Evolutionary conservation across 2,329 filamentous ascomycete genomes (phyloP), one percentile per base, ranked within the genome.

Genomic region (Ceratocystis harringtonii): DNA sequence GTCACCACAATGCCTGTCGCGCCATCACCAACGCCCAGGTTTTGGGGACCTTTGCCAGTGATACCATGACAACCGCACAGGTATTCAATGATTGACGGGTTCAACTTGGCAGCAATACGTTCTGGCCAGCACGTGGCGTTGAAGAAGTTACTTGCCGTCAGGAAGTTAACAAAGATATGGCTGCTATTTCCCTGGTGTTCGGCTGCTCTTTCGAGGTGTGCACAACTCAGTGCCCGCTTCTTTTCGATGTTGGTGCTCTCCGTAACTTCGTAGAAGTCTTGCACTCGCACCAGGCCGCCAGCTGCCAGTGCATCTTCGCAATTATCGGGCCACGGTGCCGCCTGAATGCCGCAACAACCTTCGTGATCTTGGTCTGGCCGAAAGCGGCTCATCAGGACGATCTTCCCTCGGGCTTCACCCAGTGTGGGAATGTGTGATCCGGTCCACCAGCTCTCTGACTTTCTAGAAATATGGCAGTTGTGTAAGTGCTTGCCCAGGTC

Each of bases 111-210:
- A 0, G 94, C 92, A 73, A 99, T 90, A 72, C 84, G 87, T 75
- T 96, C 92, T 0, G 94, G 94, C 94, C 94, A 99, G 75, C 91
- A 96, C 65, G 84, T 85, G 1, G 87, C 80, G 69, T 90, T 92
- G 85, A 92, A 97, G 78, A 97, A 97, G 77, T 96, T 96, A 74
- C 88, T 92, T 0, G 87, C 94, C 70, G 82, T 90, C 68, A 96
- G 75, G 73, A 96, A 97, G 75, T 97, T 99, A 75, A 97, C 78
- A 71, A 88, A 95, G 28, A 64, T 41, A 22, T 61, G 64, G 48
- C 57, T 36, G 15, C 63, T 64, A 2, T 74, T 68, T 28, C 69
- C 69, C 10, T 70, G 65, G 41, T 70, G 67, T 71, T 80, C 78
- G 43, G 81, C 81, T 3, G 91, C 84, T 36, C 90, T 84, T 72